Evolutionary conservation across 352 stramenopile species (phyloP), one percentile per base, ranked within the genome.

Genomic region (Phytophthora capsici): DNA sequence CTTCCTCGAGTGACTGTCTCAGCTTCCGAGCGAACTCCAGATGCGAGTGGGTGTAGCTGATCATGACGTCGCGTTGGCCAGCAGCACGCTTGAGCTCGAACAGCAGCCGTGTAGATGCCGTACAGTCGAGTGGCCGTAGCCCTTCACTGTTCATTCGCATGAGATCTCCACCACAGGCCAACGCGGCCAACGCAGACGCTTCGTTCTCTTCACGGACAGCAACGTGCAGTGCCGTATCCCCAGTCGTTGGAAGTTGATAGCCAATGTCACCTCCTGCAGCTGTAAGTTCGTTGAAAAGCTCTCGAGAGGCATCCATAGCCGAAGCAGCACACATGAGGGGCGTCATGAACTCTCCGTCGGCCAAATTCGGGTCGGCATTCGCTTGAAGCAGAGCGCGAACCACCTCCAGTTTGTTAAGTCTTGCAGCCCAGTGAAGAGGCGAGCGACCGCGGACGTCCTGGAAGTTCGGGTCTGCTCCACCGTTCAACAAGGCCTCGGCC

Each of bases 1-100:
- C 73, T 16, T 82, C 63, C 49, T 91, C 84, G 0, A 92, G 53
- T 10, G 69, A 80, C 48, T 75, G 72, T 45, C 82, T 76, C 30
- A 93, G 44, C 34, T 90, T 91, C 52, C 81, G 86, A 36, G 82
- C 82, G 69, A 93, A 90, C 64, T 88, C 80, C 1, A 74, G 61
- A 66, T 93, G 84, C 41, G 84, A 86, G 57, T 93, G 84, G 41
- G 84, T 93, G 67, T 93, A 93, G 70, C 84, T 93, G 67, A 93
- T 93, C 84, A 93, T 93, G n/a, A 91, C 84, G 34, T 93, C 84
- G 8, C 84, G 80, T 25, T 87, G 74, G 1, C 84, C 84, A 1
- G 84, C 84, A 0, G 82, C 82, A 12, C 68, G 78, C 61, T 93
- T 93, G 44, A 93, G 72, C 22, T 82, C 82, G 25, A 84, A 93